A percentile compares a stretch with the other conserved stretches of the same genome.
phyloP scores from a whole-genome alignment of 768 basidiomycete genomes.

The Rhodosporidiobolus sp. region DNA sequence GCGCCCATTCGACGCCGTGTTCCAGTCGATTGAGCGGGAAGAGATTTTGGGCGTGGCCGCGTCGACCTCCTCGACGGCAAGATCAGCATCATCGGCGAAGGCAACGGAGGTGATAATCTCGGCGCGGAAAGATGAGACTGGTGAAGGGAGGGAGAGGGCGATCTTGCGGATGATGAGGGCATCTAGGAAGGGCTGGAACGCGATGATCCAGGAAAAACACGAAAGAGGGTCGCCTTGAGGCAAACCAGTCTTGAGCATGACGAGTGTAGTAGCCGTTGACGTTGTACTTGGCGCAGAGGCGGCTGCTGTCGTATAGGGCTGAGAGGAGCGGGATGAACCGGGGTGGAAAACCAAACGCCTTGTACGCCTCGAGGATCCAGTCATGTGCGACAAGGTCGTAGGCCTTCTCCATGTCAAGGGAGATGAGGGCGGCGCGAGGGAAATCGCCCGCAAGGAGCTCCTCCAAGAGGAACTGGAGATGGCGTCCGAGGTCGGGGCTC shows the following conservation, averaged over 20 bases:
- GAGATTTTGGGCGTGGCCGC: not conserved
- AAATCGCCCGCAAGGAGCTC: not conserved
- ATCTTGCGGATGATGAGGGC: not conserved
- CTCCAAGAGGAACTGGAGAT: slow-evolving; percentile 1
- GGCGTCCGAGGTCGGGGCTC: not conserved
- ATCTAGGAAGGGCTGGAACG: slow-evolving; percentile 21
- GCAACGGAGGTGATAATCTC: not conserved
- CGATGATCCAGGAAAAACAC: slow-evolving; percentile 4
- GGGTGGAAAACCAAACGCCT: not conserved
- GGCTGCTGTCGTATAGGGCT: not conserved
- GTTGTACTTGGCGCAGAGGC: slow-evolving; percentile 4
- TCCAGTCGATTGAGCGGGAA: slow-evolving; percentile 2
- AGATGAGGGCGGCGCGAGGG: not conserved
- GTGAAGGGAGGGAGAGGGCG: not conserved
- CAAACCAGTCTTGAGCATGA: not conserved
- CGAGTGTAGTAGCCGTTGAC: slow-evolving; percentile 5
- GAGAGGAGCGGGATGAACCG: slow-evolving; percentile 3
- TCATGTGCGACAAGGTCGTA: slow-evolving; percentile 12
- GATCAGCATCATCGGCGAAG: slow-evolving; percentile 11
- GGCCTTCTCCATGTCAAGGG: slow-evolving; percentile 12
- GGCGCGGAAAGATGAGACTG: not conserved
- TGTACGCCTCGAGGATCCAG: slow-evolving; percentile 3
- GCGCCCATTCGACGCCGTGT: slow-evolving; percentile 2
- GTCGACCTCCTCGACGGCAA: not conserved
- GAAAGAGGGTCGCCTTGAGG: slow-evolving; percentile 14